These are phyloP conservation scores for Boletus eberwhitei DNA, from an alignment of 768 basidiomycete genomes.

Conservation along the genomic window DNA sequence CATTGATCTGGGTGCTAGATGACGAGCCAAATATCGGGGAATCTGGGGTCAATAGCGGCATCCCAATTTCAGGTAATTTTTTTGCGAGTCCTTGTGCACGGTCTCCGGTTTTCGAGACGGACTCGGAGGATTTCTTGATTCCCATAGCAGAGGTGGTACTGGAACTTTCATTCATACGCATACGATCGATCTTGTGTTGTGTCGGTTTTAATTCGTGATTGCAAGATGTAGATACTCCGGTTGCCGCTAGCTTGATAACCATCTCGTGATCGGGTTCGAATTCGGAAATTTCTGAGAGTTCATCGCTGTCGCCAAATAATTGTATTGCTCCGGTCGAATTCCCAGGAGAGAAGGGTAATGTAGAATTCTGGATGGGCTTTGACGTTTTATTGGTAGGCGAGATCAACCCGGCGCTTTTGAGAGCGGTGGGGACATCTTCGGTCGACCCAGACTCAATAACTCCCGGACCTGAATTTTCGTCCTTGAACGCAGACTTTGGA, in stretches of 20 bases:
- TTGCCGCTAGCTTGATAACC: neutral
- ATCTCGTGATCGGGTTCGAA: constrained; percentile 14
- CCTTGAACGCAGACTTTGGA: neutral
- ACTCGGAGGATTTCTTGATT: neutral
- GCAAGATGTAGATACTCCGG: neutral
- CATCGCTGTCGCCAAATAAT: constrained; percentile 21
- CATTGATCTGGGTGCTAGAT: constrained; percentile 14
- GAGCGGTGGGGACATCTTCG: neutral
- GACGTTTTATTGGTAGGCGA: neutral
- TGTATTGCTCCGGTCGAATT: neutral
- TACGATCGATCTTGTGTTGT: neutral
- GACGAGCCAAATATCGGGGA: constrained; percentile 13
- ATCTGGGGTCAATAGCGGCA: neutral
- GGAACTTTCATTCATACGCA: constrained; percentile 12
- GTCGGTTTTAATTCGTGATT: neutral
- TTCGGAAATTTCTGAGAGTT: constrained; percentile 35
- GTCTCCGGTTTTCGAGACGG: neutral
- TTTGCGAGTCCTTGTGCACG: neutral
- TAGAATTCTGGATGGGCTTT: neutral
- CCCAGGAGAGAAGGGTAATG: neutral
- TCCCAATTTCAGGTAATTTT: neutral
- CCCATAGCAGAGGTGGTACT: neutral
- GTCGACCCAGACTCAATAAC: neutral
- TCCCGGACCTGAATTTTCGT: neutral
- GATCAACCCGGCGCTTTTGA: neutral